Evolutionary conservation across 2,329 filamentous ascomycete species (phyloP).

Genomic region (Colletotrichum sp.): DNA sequence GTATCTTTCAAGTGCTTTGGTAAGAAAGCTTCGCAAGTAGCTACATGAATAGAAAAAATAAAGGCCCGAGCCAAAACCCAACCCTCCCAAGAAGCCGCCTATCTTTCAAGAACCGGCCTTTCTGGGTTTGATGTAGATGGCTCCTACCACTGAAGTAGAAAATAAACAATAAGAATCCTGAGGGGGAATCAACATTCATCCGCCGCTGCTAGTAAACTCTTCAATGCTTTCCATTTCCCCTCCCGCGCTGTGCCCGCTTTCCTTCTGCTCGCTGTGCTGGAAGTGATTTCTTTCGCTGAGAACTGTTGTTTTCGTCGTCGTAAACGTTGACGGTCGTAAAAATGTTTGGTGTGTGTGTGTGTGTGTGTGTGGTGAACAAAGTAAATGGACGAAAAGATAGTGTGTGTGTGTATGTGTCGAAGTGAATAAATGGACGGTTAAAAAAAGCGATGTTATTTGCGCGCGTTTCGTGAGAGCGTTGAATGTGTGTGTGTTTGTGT

Average conservation of each 20-base stretch:
- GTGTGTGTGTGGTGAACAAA: not conserved
- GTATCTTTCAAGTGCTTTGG: not conserved
- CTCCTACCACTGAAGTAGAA: not conserved
- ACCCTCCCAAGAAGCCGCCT: not conserved
- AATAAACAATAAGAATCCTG: not conserved
- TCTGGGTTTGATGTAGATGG: not conserved
- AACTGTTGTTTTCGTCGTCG: not conserved
- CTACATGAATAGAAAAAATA: not conserved
- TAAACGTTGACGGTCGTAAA: not conserved
- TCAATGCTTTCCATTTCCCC: not conserved
- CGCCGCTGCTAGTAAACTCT: not conserved
- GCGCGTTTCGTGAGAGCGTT: not conserved
- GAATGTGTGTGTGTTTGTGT: not conserved
- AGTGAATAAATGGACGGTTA: not conserved
- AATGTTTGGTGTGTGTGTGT: not conserved
- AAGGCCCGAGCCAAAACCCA: not conserved
- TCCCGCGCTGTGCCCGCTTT: not conserved
- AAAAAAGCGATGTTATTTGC: not conserved
- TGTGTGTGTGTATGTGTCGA: not conserved
- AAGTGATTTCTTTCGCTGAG: not conserved
- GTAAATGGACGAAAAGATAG: not conserved
- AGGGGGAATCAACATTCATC: not conserved
- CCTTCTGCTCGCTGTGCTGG: not conserved
- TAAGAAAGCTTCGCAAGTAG: not conserved
- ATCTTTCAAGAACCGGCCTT: not conserved